Conservation (phyloP, 2,329 filamentous ascomycete species). For the Colletotrichum sp. region DNA sequence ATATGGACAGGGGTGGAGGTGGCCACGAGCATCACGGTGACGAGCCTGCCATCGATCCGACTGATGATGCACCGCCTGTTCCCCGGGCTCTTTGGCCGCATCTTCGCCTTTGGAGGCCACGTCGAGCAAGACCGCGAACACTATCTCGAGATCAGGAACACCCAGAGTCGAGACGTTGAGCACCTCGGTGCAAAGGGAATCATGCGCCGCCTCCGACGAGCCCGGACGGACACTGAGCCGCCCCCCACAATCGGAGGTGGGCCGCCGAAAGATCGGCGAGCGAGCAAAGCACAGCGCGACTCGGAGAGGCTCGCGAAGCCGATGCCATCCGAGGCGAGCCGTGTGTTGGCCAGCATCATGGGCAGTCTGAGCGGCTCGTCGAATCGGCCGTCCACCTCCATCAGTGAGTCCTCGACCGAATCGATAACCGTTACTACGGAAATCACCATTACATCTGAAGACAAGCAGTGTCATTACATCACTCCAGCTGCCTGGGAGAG, state of each 20-base stretch:
- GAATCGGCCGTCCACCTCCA: background rate
- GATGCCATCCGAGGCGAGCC: background rate
- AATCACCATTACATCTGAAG: background rate
- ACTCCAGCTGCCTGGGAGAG: background rate
- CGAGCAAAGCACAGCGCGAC: background rate
- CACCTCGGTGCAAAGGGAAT: background rate
- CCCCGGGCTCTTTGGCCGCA: background rate
- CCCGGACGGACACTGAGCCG: accelerated
- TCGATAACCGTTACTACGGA: background rate
- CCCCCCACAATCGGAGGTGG: background rate
- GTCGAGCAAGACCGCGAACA: background rate
- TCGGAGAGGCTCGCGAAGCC: background rate
- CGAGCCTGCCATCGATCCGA: constrained; percentile 44
- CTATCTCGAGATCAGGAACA: background rate
- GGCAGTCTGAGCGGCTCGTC: background rate
- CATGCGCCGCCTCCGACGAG: background rate
- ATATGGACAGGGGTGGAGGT: constrained; percentile 49
- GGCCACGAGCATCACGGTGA: constrained; percentile 42
- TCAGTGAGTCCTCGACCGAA: background rate
- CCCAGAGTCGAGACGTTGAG: background rate
- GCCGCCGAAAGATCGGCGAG: background rate
- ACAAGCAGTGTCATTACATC: background rate
- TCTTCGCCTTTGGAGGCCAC: constrained; percentile 12
- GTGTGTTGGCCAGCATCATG: background rate
- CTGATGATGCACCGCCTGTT: constrained; percentile 26